Percentiles rank a stretch among this genome's conserved stretches.
These are phyloP conservation scores for Neltuma alba DNA, from an alignment of 306 rosid species.

Conservation along the genomic window DNA sequence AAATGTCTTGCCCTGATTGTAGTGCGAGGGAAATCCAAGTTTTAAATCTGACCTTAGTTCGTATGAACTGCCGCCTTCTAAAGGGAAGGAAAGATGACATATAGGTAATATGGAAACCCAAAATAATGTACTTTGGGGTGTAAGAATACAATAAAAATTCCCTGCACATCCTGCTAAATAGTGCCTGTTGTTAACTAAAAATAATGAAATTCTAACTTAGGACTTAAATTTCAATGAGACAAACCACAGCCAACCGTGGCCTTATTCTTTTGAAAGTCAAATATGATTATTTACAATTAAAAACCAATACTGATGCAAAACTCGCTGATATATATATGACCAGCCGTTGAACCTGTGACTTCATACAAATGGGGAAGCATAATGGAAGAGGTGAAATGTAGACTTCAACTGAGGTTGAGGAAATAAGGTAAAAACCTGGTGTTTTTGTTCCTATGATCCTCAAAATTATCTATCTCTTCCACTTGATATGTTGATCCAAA, in stretches of 20 bases:
- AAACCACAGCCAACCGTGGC: constrained; percentile 18
- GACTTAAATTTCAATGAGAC: not conserved
- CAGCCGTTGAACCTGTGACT: constrained; percentile 22
- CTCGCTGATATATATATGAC: not conserved
- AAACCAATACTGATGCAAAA: constrained; percentile 9
- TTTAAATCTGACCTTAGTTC: not conserved
- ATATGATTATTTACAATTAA: constrained; percentile 39
- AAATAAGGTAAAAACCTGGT: constrained; percentile 31
- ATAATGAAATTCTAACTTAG: not conserved
- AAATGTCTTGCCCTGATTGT: not conserved
- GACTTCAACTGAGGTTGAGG: constrained; percentile 18
- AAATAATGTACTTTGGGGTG: not conserved
- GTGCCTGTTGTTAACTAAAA: not conserved
- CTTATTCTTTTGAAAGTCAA: constrained; percentile 18
- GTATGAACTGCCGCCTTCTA: not conserved
- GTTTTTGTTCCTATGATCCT: constrained; percentile 35
- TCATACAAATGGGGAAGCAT: not conserved
- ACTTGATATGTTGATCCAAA: constrained; percentile 19
- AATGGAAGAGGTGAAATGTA: not conserved
- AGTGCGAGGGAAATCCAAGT: not conserved
- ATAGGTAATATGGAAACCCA: not conserved
- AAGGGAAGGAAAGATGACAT: not conserved
- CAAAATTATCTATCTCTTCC: constrained; percentile 20
- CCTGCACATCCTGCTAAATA: not conserved
- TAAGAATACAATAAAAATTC: not conserved